Base-by-base conservation (phyloP, 2,329 filamentous ascomycete genomes). In the Dactylonectria macrodidyma region DNA sequence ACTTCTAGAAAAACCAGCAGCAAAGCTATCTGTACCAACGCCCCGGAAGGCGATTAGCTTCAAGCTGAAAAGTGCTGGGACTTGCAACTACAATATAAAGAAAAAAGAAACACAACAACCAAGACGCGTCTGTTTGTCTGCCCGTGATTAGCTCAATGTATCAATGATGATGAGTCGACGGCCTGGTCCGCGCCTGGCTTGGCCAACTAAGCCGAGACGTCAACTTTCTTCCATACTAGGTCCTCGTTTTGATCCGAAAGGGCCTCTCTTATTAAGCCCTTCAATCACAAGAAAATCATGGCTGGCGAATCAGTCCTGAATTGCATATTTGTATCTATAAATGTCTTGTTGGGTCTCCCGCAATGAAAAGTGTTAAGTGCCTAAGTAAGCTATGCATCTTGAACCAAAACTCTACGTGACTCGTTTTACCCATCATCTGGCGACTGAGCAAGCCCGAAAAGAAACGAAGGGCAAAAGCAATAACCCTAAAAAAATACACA, bases 1-100 rank as follows among this genome's bases (percentile, higher is more conserved):
- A 58, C 48, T 55, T 63, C 38, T 69, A 69, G 59, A 67, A 50
- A 62, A 44, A 65, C 48, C 61, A 59, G 62, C 58, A 59, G 58
- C 44, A 47, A 62, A 62, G 61, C 62, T 68, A 65, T 58, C 46
- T 64, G 62, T 65, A 62, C 50, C 46, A 65, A 51, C 36, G 30
- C 52, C 56, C 5, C 12, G n/a, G 30, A 58, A n/a, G 52, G 62
- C 52, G 52, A 58, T 30, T 66, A 50, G 62, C 61, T 65, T 57
- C 51, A 54, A 64, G 61, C 47, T 34, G 36, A 48, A 57, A 14
- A 61, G 26, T 47, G 59, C 56, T 67, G 65, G 41, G 30, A 64
- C 50, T 68, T 58, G 44, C 50, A 47, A 54, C 34, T 59, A 61
- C 51, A 65, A 58, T 54, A 57, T 34, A 59, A 58, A 54, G 52